These are phyloP conservation scores for Aspergillus uvarum DNA, from an alignment of 2,329 filamentous ascomycete genomes.

Conservation along the genomic window DNA sequence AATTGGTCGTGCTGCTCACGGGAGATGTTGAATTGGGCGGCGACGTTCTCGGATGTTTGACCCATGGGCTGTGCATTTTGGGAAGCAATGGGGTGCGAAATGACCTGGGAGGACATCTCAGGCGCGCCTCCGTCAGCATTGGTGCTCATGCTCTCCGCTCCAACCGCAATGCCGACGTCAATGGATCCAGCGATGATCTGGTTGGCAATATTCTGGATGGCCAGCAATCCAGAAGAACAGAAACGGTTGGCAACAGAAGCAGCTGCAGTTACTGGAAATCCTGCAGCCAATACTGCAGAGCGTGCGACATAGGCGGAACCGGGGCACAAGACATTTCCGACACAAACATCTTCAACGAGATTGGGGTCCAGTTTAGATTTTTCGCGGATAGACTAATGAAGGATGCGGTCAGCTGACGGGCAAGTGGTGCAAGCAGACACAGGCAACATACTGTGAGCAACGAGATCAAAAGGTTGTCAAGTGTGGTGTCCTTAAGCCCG, in stretches of 20 bases:
- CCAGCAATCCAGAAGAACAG: constrained; percentile 85
- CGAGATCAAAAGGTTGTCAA: constrained; percentile 40
- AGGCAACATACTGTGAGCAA: constrained; percentile 34
- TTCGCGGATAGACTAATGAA: constrained; percentile 63
- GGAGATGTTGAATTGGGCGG: constrained; percentile 69
- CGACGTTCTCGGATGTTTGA: constrained; percentile 87
- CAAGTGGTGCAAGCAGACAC: neutral
- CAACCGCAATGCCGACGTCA: constrained; percentile 83
- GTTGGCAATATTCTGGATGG: constrained; percentile 88
- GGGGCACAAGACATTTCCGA: constrained; percentile 84
- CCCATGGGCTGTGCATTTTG: constrained; percentile 97
- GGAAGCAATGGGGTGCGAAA: constrained; percentile 70
- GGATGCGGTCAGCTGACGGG: neutral
- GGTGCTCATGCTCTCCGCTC: constrained; percentile 88
- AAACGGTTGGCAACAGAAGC: constrained; percentile 85
- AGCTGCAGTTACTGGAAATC: constrained; percentile 76
- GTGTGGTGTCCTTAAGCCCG: constrained; percentile 40
- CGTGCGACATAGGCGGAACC: constrained; percentile 88
- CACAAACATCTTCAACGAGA: constrained; percentile 84
- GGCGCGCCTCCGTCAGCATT: constrained; percentile 79
- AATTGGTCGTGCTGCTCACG: constrained; percentile 77
- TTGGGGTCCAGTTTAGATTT: constrained; percentile 82
- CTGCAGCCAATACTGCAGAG: constrained; percentile 79
- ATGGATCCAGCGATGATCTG: constrained; percentile 87
- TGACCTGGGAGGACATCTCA: constrained; percentile 79